These are phyloP conservation scores for Dendrobium chrysotoxum DNA, from an alignment of 106 monocot species.

Conservation along the genomic window DNA sequence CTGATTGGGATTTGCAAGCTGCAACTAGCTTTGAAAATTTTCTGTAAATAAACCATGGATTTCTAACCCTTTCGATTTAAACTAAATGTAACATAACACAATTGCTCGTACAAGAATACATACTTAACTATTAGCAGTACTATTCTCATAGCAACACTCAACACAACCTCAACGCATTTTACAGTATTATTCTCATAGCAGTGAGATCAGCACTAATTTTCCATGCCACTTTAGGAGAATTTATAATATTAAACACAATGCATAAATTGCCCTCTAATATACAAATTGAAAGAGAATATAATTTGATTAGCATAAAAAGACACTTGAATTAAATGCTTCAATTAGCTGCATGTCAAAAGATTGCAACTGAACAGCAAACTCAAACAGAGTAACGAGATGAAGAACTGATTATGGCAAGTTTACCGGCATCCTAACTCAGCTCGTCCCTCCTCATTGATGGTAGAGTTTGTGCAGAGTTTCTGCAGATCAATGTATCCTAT, in stretches of 20 bases:
- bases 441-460: constrained; percentile 55
- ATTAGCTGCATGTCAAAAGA: background rate
- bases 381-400: no score
- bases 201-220: no score
- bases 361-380: background rate
- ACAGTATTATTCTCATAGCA: no score
- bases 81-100: no score
- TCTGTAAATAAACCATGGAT: no score
- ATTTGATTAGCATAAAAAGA: background rate
- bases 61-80: no score
- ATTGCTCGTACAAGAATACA: no score
- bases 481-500: constrained; percentile 96
- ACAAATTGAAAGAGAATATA: background rate
- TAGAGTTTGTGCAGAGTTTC: constrained; percentile 69
- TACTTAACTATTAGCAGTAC: no score
- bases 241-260: background rate
- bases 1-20: no score
- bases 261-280: background rate
- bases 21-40: no score
- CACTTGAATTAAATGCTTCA: background rate
- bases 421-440: constrained; percentile 70
- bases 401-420: background rate
- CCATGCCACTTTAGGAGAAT: background rate
- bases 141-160: no score
- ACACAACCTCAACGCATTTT: no score